Evolutionary conservation across 2,329 filamentous ascomycete genomes (phyloP).

Genomic region (Botrytis paeoniae): DNA sequence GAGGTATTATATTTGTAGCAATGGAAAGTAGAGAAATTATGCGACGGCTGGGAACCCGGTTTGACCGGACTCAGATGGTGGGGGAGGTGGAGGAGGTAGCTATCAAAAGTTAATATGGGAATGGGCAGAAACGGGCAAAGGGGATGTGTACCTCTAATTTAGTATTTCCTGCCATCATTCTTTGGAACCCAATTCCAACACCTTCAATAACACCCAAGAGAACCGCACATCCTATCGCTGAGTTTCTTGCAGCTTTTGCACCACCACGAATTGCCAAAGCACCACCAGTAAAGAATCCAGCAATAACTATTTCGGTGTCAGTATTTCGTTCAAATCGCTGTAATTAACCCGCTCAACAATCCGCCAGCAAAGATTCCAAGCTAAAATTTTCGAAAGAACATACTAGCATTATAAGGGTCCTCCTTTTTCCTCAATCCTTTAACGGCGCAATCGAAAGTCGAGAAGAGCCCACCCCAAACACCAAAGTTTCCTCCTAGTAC

Average conservation of each 20-base stretch:
- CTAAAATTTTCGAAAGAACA: conserved; percentile 24
- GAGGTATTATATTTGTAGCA: conserved; percentile 6
- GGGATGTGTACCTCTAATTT: conserved; percentile 64
- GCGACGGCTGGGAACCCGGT: conserved; percentile 37
- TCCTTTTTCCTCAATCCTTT: conserved; percentile 96
- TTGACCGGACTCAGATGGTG: conserved; percentile 34
- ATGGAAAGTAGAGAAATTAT: conserved; percentile 21
- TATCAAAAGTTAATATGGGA: conserved; percentile 21
- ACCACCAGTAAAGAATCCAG: conserved; percentile 94
- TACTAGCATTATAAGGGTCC: conserved; percentile 91
- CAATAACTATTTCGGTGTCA: conserved; percentile 59
- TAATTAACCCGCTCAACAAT: background rate
- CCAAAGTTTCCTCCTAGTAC: conserved; percentile 97
- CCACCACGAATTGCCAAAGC: conserved; percentile 89
- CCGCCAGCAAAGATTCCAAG: background rate
- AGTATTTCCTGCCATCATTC: conserved; percentile 89
- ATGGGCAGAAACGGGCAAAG: background rate
- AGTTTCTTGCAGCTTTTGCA: conserved; percentile 87
- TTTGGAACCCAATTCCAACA: conserved; percentile 91
- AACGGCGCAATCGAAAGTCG: conserved; percentile 92
- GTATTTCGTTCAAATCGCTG: background rate
- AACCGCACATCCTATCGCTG: conserved; percentile 92
- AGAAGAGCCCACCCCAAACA: conserved; percentile 95
- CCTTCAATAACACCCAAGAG: conserved; percentile 95
- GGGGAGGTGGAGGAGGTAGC: conserved; percentile 36